Evolutionary conservation across 1,139 yeast species (phyloP).

Genomic region (Pichia sp.): DNA sequence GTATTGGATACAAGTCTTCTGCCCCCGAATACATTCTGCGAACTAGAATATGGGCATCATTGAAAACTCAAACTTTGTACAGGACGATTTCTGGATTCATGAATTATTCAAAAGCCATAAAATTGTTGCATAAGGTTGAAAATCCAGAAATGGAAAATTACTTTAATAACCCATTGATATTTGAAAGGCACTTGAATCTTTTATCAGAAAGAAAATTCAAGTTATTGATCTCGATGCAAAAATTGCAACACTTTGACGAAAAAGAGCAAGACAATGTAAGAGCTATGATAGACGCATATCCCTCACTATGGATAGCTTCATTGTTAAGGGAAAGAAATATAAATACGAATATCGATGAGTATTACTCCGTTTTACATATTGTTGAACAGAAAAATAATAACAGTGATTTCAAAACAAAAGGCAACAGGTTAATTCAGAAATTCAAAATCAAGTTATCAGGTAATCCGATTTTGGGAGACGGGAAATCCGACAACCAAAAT

Average conservation of each 20-base stretch:
- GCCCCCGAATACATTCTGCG: constrained; percentile 98
- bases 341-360: constrained; percentile 27
- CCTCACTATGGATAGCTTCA: constrained; percentile 50
- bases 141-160: constrained; percentile 38
- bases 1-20: constrained; percentile 96
- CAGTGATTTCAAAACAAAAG: constrained; percentile 22
- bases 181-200: constrained; percentile 22
- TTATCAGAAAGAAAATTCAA: constrained; percentile 60
- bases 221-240: constrained; percentile 69
- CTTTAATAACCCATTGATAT: constrained; percentile 24
- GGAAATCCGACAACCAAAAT: constrained; percentile 84
- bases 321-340: constrained; percentile 31
- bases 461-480: constrained; percentile 84
- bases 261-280: constrained; percentile 50
- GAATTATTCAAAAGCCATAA: constrained; percentile 91
- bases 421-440: constrained; percentile 38
- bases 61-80: constrained; percentile 95
- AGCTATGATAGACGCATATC: constrained; percentile 49
- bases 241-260: constrained; percentile 40
- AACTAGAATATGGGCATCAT: constrained; percentile 98
- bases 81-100: constrained; percentile 98
- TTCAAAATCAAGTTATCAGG: constrained; percentile 64
- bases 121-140: constrained; percentile 57
- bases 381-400: constrained; percentile 30
- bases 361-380: constrained; percentile 43